Evolutionary conservation across 495 filamentous ascomycete genomes (phyloP).

Genomic region (Podospora fimiseda): DNA sequence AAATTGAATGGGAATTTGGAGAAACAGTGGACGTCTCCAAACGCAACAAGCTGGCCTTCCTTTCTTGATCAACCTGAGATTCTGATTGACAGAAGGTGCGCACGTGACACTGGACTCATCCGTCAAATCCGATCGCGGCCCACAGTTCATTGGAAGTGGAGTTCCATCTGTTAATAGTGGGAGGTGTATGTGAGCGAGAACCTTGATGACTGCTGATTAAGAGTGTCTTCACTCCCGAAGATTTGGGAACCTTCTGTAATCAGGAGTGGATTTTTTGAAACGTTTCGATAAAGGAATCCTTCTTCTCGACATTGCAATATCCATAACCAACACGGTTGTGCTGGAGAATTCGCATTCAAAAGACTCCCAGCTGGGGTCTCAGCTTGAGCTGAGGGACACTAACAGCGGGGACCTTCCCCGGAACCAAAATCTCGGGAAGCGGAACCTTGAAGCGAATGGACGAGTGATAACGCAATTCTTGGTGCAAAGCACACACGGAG

Average conservation of each 20-base stretch:
- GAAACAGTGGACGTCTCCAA: no score
- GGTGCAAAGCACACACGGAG: slow-evolving; percentile 27
- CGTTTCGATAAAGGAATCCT: no score
- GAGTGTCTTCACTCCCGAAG: neutral
- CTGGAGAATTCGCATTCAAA: neutral
- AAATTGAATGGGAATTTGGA: no score
- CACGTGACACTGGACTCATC: neutral
- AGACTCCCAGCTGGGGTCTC: neutral
- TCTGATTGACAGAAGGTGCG: no score
- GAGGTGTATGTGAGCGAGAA: neutral
- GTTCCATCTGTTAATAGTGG: neutral
- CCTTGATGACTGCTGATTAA: slow-evolving; percentile 1
- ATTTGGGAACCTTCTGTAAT: neutral
- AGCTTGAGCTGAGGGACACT: neutral
- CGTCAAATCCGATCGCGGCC: neutral
- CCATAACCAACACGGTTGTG: neutral
- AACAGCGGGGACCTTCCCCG: slow-evolving; percentile 17
- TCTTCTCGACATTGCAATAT: neutral
- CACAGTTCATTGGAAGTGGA: neutral
- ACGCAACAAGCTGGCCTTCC: no score
- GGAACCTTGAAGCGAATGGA: slow-evolving; percentile 13
- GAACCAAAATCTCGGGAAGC: slow-evolving; percentile 8
- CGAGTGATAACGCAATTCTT: slow-evolving; percentile 32
- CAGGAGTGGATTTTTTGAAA: neutral
- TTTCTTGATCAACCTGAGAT: no score